Evolutionary conservation across 345 rosid genomes (phyloP).

Genomic region (Salix caprea): DNA sequence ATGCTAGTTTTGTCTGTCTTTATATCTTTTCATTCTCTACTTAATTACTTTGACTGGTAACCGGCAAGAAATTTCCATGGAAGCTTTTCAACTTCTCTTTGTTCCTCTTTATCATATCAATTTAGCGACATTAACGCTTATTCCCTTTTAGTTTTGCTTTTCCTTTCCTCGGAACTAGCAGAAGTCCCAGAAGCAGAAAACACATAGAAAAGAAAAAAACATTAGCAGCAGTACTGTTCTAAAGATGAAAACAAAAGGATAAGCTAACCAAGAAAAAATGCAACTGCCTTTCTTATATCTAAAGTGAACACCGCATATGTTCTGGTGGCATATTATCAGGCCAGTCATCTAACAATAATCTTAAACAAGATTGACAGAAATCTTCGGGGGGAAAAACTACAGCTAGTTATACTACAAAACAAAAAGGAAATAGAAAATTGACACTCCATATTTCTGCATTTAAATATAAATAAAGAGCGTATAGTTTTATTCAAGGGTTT

Average conservation of each 20-base stretch:
- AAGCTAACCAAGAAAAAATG: slow-evolving; percentile 12
- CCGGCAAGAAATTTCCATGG: slow-evolving; percentile 62
- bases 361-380: slow-evolving; percentile 19
- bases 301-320: slow-evolving; percentile 7
- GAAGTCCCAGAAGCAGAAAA: slow-evolving; percentile 16
- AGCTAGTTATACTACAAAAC: slow-evolving; percentile 13
- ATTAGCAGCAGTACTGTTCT: neutral
- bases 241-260: neutral
- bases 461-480: neutral
- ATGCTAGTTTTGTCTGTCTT: slow-evolving; percentile 33
- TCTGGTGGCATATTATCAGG: slow-evolving; percentile 16
- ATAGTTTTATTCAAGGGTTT: neutral
- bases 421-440: slow-evolving; percentile 13
- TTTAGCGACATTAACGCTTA: slow-evolving; percentile 53
- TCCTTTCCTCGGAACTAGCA: slow-evolving; percentile 45
- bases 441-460: neutral
- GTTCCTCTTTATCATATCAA: slow-evolving; percentile 81
- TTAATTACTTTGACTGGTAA: slow-evolving; percentile 25
- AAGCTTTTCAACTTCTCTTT: slow-evolving; percentile 60
- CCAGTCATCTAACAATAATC: slow-evolving; percentile 32
- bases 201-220: slow-evolving; percentile 5
- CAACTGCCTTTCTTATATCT: slow-evolving; percentile 21
- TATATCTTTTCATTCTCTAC: slow-evolving; percentile 18
- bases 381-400: slow-evolving; percentile 14
- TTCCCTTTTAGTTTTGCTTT: slow-evolving; percentile 27